Percentiles rank a stretch among this genome's conserved stretches.
phyloP scores from a whole-genome alignment of 139 green algal species.

The Chlamydomonas sp. region DNA sequence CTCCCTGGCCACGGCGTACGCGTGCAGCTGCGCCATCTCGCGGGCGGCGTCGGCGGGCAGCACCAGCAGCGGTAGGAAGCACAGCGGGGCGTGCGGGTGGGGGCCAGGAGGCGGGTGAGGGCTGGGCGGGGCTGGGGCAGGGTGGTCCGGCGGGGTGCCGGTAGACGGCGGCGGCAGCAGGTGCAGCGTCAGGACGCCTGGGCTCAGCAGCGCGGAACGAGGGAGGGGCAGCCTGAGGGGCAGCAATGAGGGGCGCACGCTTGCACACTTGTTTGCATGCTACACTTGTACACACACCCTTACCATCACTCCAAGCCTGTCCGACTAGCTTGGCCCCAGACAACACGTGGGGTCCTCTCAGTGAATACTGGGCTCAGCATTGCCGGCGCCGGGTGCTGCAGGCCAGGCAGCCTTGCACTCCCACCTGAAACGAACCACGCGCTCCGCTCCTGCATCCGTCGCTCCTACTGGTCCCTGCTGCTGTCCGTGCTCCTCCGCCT shows the following conservation, averaged over 20 bases:
- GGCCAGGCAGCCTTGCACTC: too few relatives aligned
- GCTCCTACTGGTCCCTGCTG: too few relatives aligned
- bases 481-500: too few relatives aligned
- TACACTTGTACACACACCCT: neutral
- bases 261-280: neutral
- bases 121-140: too few relatives aligned
- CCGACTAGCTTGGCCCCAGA: too few relatives aligned
- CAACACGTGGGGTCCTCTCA: too few relatives aligned
- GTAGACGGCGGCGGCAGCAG: neutral
- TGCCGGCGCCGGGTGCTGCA: too few relatives aligned
- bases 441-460: too few relatives aligned
- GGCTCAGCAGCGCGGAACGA: neutral
- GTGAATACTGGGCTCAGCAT: too few relatives aligned
- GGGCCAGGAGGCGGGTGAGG: neutral
- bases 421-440: too few relatives aligned
- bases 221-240: neutral
- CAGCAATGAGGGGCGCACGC: neutral
- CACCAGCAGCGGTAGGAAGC: neutral
- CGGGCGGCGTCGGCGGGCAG: neutral
- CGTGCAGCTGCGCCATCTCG: conserved; percentile 3
- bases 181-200: neutral
- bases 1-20: neutral
- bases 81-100: neutral
- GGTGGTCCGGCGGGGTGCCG: too few relatives aligned
- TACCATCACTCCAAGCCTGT: too few relatives aligned